phyloP scores from a whole-genome alignment of 768 basidiomycete species.

The Tulasnella sp. region DNA sequence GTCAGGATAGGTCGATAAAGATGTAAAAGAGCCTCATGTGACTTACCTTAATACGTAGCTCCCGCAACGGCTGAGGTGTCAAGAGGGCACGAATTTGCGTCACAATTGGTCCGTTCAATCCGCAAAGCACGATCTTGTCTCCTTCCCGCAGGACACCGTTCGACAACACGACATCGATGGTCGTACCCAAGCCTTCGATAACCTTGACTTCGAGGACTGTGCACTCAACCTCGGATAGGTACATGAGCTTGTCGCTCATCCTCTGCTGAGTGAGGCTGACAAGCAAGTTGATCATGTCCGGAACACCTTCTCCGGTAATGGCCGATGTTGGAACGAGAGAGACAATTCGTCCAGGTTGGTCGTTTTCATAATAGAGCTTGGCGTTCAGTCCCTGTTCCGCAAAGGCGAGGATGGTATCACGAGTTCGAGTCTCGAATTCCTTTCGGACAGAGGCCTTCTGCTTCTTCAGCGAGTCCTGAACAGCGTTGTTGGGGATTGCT shows the following conservation, averaged over 20 bases:
- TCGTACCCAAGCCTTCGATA: constrained; percentile 94
- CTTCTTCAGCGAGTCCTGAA: constrained; percentile 81
- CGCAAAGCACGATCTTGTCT: constrained; percentile 92
- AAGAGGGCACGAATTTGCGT: constrained; percentile 89
- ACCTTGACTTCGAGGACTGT: constrained; percentile 99
- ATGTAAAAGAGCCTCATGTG: constrained; percentile 7
- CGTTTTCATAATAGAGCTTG: constrained; percentile 95
- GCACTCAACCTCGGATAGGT: constrained; percentile 92
- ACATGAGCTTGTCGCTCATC: constrained; percentile 97
- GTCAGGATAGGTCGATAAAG: not conserved
- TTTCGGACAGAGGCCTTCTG: constrained; percentile 72
- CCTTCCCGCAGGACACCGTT: constrained; percentile 90
- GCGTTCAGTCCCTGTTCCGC: constrained; percentile 98
- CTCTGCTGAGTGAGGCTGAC: constrained; percentile 95
- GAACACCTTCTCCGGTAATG: constrained; percentile 94
- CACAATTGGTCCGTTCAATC: constrained; percentile 93
- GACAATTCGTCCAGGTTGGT: constrained; percentile 85
- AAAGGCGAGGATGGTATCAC: constrained; percentile 83
- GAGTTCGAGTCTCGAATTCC: constrained; percentile 83
- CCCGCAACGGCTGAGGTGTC: constrained; percentile 92
- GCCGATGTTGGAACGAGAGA: constrained; percentile 97
- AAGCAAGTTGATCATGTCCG: constrained; percentile 98
- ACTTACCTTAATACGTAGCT: constrained; percentile 85
- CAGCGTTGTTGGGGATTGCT: constrained; percentile 82
- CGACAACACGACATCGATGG: constrained; percentile 91